phyloP scores from a whole-genome alignment of 192 early-diverging fungal genomes.

The Phlyctochytrium planicorne region DNA sequence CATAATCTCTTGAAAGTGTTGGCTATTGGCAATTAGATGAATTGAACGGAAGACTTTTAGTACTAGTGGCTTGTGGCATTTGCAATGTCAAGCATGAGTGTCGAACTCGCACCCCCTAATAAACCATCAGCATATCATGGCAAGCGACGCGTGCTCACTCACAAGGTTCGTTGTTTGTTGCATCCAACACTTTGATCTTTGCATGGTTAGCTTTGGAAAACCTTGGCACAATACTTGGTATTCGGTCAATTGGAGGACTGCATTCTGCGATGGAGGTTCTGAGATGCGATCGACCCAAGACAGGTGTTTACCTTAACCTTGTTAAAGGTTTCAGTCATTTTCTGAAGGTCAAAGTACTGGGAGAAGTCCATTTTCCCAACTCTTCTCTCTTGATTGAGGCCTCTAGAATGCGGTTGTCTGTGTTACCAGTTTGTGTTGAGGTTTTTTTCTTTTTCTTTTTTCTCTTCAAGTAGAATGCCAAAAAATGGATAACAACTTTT shows the following conservation, averaged over 20 bases:
- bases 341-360: constrained; percentile 37
- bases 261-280: constrained; percentile 55
- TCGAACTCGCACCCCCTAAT: constrained; percentile 82
- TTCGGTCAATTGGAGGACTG: constrained; percentile 90
- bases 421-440: no score
- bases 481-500: constrained; percentile 35
- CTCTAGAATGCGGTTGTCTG: no score
- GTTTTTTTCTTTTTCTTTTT: no score
- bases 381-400: no score
- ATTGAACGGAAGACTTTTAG: constrained; percentile 15
- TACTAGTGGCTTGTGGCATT: constrained; percentile 73
- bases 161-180: constrained; percentile 90
- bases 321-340: constrained; percentile 40
- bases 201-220: not conserved
- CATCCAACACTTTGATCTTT: constrained; percentile 58
- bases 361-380: constrained; percentile 23
- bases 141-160: constrained; percentile 2
- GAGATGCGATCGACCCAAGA: no score
- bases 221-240: constrained; percentile 84
- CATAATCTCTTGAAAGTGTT: constrained; percentile 96
- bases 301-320: constrained; percentile 56
- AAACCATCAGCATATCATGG: constrained; percentile 1
- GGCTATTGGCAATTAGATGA: constrained; percentile 46
- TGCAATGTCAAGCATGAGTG: constrained; percentile 93
- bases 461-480: no score